These are phyloP conservation scores for Starmera stellimalicola DNA, from an alignment of 1,139 yeast species.

Conservation along the genomic window DNA sequence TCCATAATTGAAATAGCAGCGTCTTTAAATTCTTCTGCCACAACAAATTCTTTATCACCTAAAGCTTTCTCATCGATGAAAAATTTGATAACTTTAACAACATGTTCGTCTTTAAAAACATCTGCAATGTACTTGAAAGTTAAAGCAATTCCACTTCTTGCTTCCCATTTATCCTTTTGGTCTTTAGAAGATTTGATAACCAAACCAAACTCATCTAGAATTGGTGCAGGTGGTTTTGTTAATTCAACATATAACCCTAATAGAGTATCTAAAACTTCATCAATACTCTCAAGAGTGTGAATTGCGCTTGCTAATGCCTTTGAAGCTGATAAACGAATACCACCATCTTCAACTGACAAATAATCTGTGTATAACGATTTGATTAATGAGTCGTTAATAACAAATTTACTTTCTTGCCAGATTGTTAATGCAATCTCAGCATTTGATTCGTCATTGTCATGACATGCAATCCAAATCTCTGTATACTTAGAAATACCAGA, in stretches of 20 bases:
- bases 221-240: slow-evolving; percentile 69
- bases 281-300: slow-evolving; percentile 21
- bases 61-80: slow-evolving; percentile 54
- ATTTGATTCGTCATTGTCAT: slow-evolving; percentile 59
- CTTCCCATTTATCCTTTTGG: slow-evolving; percentile 73
- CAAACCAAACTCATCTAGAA: slow-evolving; percentile 71
- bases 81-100: slow-evolving; percentile 46
- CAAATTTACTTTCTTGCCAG: slow-evolving; percentile 71
- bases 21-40: slow-evolving; percentile 75
- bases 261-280: slow-evolving; percentile 32
- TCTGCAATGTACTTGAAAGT: slow-evolving; percentile 53
- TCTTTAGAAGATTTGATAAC: slow-evolving; percentile 52
- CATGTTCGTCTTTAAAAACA: slow-evolving; percentile 27
- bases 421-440: slow-evolving; percentile 66
- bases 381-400: slow-evolving; percentile 35
- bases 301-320: slow-evolving; percentile 48
- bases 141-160: slow-evolving; percentile 72
- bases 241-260: slow-evolving; percentile 47
- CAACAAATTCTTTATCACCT: slow-evolving; percentile 65
- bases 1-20: slow-evolving; percentile 76
- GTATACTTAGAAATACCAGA: slow-evolving; percentile 33
- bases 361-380: slow-evolving; percentile 33
- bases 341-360: slow-evolving; percentile 47
- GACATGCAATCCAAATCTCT: slow-evolving; percentile 72
- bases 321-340: slow-evolving; percentile 60